Conservation (phyloP, 306 rosid genomes). For the Inga leiocalycina region DNA sequence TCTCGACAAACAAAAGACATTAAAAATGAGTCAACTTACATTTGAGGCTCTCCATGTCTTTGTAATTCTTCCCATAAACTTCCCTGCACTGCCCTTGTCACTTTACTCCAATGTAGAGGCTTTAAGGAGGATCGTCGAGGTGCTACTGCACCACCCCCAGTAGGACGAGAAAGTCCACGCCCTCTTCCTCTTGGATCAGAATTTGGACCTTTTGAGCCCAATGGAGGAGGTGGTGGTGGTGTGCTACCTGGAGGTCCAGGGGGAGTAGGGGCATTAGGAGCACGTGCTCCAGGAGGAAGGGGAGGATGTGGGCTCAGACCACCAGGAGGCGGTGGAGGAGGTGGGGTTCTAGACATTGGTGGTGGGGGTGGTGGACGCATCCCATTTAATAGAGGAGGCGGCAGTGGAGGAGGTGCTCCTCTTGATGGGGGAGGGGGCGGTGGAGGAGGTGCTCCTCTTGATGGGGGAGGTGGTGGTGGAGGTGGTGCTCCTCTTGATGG, state of each 20-base stretch:
- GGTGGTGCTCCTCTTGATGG: background rate
- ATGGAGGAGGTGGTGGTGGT: slow-evolving; percentile 61
- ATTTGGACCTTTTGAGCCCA: slow-evolving; percentile 51
- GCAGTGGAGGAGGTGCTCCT: slow-evolving; percentile 33
- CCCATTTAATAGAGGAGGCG: slow-evolving; percentile 39
- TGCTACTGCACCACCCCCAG: slow-evolving; percentile 52
- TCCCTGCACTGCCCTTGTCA: slow-evolving; percentile 82
- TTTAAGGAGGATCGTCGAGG: slow-evolving; percentile 74
- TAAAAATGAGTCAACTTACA: slow-evolving; percentile 49
- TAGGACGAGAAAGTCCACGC: slow-evolving; percentile 75
- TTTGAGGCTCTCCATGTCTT: slow-evolving; percentile 77
- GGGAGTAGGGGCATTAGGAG: slow-evolving; percentile 56
- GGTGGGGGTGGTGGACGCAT: slow-evolving; percentile 42
- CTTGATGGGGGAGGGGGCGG: slow-evolving; percentile 31
- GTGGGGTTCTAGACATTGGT: slow-evolving; percentile 27
- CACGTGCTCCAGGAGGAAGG: slow-evolving; percentile 31
- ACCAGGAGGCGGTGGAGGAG: slow-evolving; percentile 38
- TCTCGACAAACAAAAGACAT: slow-evolving; percentile 8
- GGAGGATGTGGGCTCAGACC: slow-evolving; percentile 41
- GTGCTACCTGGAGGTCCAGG: slow-evolving; percentile 65
- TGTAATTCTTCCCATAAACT: slow-evolving; percentile 97
- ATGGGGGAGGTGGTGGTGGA: slow-evolving; percentile 15
- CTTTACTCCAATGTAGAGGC: slow-evolving; percentile 95
- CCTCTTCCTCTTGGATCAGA: slow-evolving; percentile 75
- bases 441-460: slow-evolving; percentile 27